Base-by-base conservation (phyloP, 345 rosid species). In the Carallia brachiata region DNA sequence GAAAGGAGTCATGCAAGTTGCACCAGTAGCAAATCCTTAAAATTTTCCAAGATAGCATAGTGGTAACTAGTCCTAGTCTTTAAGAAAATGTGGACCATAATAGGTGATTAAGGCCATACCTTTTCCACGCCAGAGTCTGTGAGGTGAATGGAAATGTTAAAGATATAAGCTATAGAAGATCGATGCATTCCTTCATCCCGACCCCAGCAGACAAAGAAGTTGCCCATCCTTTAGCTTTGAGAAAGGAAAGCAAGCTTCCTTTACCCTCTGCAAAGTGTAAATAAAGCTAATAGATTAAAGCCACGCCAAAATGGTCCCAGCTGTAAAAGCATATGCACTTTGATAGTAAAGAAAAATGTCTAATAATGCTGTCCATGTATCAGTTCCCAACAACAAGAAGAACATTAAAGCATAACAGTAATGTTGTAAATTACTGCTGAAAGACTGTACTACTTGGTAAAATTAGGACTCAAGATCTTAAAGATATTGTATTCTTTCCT, bases 131-230 rank as follows among this genome's bases (percentile, higher is more conserved):
- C 99, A 70, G 81, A 90, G 83, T 95, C 91, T 62, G 99, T 92
- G 67, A 95, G 90, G 80, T 82, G 81, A 67, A 95, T 87, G 62
- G 97, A 87, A 93, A 92, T 84, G 84, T 82, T 78, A 84, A 95
- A 95, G 37, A 90, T 82, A 80, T 92, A 95, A 65, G 90, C 93
- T 63, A 92, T 48, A 39, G 99, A 90, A 56, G 97, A 95, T 70
- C 91, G 90, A 72, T 86, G 83, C 85, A 89, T 78, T 77, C 97
- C 99, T 78, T 86, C 94, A 65, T 92, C 97, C 93, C 90, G 50
- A 95, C 97, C 72, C 97, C 99, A 74, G 97, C 99, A 64, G 97
- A 84, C 57, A 95, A 73, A 23, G 93, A 87, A 66, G 90, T 90
- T 70, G 82, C 88, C 99, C 93, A 92, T 61, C 98, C 99, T 85